Conservation (phyloP, 352 stramenopile species). For the Elongisporangium anandrum region DNA sequence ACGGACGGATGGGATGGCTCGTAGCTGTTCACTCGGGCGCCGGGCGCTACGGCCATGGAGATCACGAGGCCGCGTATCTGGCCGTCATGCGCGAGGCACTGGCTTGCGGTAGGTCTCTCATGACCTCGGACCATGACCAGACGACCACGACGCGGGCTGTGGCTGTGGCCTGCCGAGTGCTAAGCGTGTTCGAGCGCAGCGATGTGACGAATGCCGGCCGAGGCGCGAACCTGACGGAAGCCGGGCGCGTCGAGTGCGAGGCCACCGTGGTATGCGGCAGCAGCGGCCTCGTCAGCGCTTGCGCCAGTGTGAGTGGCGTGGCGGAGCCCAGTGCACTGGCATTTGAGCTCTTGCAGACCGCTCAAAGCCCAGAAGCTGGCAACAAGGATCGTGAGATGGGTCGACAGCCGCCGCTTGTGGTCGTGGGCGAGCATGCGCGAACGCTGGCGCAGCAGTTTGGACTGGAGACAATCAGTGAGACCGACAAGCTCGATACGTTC, state of each 20-base stretch:
- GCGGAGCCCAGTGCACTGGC: constrained; percentile 41
- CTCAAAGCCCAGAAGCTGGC: not conserved
- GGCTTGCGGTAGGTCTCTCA: constrained; percentile 7
- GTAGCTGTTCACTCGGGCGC: constrained; percentile 61
- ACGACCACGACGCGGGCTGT: constrained; percentile 10
- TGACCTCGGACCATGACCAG: constrained; percentile 1
- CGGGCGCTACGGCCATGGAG: constrained; percentile 26
- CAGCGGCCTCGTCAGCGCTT: constrained; percentile 30
- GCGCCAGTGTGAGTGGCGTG: constrained; percentile 41
- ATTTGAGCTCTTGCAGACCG: constrained; percentile 25
- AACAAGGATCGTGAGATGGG: constrained; percentile 20
- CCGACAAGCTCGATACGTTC: constrained; percentile 21
- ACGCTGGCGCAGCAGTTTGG: constrained; percentile 27
- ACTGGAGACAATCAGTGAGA: constrained; percentile 24
- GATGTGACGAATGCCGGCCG: constrained; percentile 50
- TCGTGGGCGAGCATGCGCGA: constrained; percentile 42
- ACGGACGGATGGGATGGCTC: constrained; percentile 28
- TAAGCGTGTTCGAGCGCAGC: constrained; percentile 44
- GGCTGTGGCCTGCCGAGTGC: constrained; percentile 25
- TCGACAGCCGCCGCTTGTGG: constrained; percentile 48
- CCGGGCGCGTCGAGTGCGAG: constrained; percentile 48
- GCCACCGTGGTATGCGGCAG: constrained; percentile 46
- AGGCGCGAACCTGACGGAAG: constrained; percentile 49
- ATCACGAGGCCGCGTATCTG: constrained; percentile 33
- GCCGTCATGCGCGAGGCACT: constrained; percentile 35